Base-by-base conservation (phyloP, 2,329 filamentous ascomycete species). In the Acrodontium crateriforme region DNA sequence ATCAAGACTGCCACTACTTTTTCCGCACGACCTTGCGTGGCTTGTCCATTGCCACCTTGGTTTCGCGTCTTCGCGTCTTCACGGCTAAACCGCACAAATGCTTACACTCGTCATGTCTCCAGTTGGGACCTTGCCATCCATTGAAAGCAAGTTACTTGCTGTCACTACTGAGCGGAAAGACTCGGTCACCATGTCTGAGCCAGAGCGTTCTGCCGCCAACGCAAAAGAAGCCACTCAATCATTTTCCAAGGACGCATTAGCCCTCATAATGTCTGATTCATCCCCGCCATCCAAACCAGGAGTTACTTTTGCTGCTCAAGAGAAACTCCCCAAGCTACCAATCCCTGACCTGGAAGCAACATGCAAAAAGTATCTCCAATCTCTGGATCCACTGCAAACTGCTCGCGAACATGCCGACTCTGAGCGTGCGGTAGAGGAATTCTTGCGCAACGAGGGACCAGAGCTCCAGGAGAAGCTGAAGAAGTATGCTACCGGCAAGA, bases 1-100 rank as follows among this genome's bases (percentile, higher is more conserved):
- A 81, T 32, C 77, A 89, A 66, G 79, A 91, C 58, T 91, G 80
- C 50, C 82, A 91, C 55, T 91, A 91, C 61, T 91, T 92, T 61
- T 89, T 81, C 64, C 81, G 81, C 65, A 91, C 77, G 56, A 79
- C 81, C 52, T 63, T 92, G 60, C 81, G 81, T 65, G 76, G 84
- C 52, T 64, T 92, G 45, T 87, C 79, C 50, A 74, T 92, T 46
- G 70, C 74, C 59, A 91, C 80, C 45, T 69, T 63, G 48, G 71
- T 92, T 55, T 82, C 78, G 41, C 75, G 78, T 44, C 63, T 82
- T 30, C 83, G 82, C 63, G 44, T 44, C 63, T 82, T 30, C 83
- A 82, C 63, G 44, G 69, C 67, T 57, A 82, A 63, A 67, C n/a
- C n/a, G n/a, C n/a, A n/a, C 30, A 18, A 18, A 40, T 41, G 37